These are phyloP conservation scores for Gilbertella persicaria DNA, from an alignment of 371 early-diverging fungal genomes.

Conservation along the genomic window DNA sequence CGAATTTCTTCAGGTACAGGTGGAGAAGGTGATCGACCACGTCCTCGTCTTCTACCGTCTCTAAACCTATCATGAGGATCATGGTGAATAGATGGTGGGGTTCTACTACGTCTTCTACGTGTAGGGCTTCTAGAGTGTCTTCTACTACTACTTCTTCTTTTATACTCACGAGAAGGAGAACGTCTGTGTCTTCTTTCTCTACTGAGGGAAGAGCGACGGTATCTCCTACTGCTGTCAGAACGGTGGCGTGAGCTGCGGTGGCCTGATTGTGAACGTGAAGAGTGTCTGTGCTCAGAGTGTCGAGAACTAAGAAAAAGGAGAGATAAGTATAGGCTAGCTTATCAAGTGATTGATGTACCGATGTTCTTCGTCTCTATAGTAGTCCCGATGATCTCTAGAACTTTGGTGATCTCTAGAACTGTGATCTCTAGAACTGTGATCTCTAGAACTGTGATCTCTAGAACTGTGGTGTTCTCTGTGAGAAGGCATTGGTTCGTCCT, in stretches of 20 bases:
- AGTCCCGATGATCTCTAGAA: not conserved
- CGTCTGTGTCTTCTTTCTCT: constrained; percentile 36
- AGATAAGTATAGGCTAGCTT: not conserved
- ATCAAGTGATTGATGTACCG: constrained; percentile 14
- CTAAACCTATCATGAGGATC: constrained; percentile 33
- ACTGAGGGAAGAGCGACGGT: constrained; percentile 39
- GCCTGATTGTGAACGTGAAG: constrained; percentile 51
- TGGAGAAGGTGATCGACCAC: constrained; percentile 71
- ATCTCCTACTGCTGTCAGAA: constrained; percentile 31
- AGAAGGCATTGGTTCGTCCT: constrained; percentile 14
- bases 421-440: constrained; percentile 3
- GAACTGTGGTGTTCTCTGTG: constrained; percentile 24
- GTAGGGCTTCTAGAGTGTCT: constrained; percentile 37
- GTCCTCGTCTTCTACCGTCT: constrained; percentile 26
- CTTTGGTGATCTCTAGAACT: not conserved
- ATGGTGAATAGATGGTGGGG: constrained; percentile 30
- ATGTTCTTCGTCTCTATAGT: constrained; percentile 20
- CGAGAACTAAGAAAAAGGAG: constrained; percentile 19
- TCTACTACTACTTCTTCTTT: constrained; percentile 30
- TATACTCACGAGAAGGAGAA: constrained; percentile 25
- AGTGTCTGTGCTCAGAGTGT: constrained; percentile 35
- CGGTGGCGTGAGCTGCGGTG: constrained; percentile 17
- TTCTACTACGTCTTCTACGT: constrained; percentile 33
- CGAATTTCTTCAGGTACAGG: constrained; percentile 74
- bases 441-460: not conserved